Conservation (phyloP, 306 rosid genomes). For the Styphnolobium japonicum region DNA sequence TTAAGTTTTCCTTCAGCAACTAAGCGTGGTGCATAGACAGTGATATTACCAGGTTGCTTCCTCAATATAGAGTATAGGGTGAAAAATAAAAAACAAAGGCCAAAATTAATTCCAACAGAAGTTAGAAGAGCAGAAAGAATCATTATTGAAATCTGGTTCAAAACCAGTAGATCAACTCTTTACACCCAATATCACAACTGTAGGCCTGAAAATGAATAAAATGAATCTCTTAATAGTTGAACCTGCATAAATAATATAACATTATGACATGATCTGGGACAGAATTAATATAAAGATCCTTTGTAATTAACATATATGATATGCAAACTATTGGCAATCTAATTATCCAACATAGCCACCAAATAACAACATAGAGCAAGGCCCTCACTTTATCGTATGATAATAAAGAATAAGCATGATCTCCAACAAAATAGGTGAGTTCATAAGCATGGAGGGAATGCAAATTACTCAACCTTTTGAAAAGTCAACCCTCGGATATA, state of each 20-base stretch:
- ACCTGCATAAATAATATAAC: constrained; percentile 26
- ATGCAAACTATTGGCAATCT: neutral
- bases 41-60: constrained; percentile 66
- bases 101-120: constrained; percentile 82
- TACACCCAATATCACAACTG: constrained; percentile 19
- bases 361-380: constrained; percentile 10
- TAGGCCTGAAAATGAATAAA: constrained; percentile 8
- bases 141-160: constrained; percentile 41
- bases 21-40: constrained; percentile 66
- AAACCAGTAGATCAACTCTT: constrained; percentile 25
- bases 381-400: neutral
- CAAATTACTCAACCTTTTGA: neutral
- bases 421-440: neutral
- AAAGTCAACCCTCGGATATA: neutral
- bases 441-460: constrained; percentile 6
- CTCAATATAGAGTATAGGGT: constrained; percentile 71
- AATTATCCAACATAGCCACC: neutral
- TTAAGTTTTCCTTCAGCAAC: constrained; percentile 44
- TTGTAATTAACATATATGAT: neutral
- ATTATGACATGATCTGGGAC: neutral
- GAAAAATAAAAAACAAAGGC: constrained; percentile 66
- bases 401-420: neutral
- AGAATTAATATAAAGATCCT: neutral
- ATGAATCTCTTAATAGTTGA: neutral
- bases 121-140: constrained; percentile 75